Base-by-base conservation (phyloP, 1,284 basidiomycete species). In the Trametes polyzona region DNA sequence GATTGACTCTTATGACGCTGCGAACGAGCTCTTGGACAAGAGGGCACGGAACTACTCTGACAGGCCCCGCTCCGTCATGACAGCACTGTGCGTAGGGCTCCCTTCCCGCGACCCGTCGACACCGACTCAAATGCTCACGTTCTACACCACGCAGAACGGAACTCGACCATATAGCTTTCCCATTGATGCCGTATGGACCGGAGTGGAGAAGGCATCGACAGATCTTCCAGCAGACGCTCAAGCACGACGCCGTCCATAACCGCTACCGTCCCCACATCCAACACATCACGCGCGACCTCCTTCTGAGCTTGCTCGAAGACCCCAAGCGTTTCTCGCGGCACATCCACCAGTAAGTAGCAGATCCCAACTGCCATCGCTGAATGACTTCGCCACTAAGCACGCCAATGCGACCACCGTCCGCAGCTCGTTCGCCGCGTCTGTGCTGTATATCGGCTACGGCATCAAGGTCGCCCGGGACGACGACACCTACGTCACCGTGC, bases 1-100 rank as follows among this genome's bases (percentile, higher is more conserved):
- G 21, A 10, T 65, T 4, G 57, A 48, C 8, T 57, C 64, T 3
- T 35, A 48, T 16, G 41, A 59, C 12, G 52, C 37, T 2, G 62
- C 64, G n/a, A n/a, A 32, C 26, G 64, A 59, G 1, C 44, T 65
- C 4, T 30, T 63, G 4, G 62, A 65, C 19, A 63, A 61, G 37
- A 41, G 53, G 11, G 57, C 58, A 8, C 27, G 39, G 12, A 61
- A 56, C 40, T 59, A 61, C 26, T 58, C 61, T 11, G 58, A 57
- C 23, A 30, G 63, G 0, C 51, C 50, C 7, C 6, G 36, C 1
- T 50, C 57, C 3, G 40, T 53, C 4, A 56, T 62, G 57, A 14
- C 29, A 6, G 21, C 29, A n/a, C 33, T 62, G 60, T 62, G 21
- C 29, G 60, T 37, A 4, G 14, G 3, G 37, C 11, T 23, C n/a